These are phyloP conservation scores for Rhododendron molle DNA, from an alignment of 148 eudicot species.

Conservation along the genomic window DNA sequence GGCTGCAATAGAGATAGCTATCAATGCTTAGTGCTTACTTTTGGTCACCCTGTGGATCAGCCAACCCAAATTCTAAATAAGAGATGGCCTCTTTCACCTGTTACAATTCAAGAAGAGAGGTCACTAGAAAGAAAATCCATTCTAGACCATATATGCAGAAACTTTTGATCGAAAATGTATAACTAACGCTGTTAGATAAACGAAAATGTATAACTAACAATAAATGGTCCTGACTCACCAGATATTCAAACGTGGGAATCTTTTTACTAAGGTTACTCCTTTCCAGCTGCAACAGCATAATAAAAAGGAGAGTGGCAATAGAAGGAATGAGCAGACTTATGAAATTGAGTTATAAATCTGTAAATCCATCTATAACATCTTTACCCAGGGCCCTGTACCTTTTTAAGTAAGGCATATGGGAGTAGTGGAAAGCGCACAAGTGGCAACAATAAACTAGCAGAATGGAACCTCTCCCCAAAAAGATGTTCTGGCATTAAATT, in stretches of 20 bases:
- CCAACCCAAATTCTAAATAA: conserved; percentile 44
- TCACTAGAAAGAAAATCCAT: not conserved
- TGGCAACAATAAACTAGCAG: conserved; percentile 43
- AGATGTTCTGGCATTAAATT: conserved; percentile 50
- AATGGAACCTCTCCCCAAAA: conserved; percentile 68
- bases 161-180: not conserved
- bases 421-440: conserved; percentile 78
- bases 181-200: not conserved
- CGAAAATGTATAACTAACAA: not conserved
- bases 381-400: conserved; percentile 38
- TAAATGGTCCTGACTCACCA: conserved; percentile 44
- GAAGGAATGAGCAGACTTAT: not conserved
- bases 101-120: conserved; percentile 5
- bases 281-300: conserved; percentile 54
- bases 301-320: not conserved
- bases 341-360: not conserved
- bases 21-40: conserved; percentile 40
- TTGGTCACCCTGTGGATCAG: conserved; percentile 35
- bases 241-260: conserved; percentile 39
- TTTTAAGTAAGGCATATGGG: conserved; percentile 55
- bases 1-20: not conserved
- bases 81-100: conserved; percentile 76
- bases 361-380: not conserved
- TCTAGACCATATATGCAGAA: not conserved
- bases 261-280: conserved; percentile 47